Conservation (phyloP, 176 grass and related monocot genomes). For the Oryza rufipogon region DNA sequence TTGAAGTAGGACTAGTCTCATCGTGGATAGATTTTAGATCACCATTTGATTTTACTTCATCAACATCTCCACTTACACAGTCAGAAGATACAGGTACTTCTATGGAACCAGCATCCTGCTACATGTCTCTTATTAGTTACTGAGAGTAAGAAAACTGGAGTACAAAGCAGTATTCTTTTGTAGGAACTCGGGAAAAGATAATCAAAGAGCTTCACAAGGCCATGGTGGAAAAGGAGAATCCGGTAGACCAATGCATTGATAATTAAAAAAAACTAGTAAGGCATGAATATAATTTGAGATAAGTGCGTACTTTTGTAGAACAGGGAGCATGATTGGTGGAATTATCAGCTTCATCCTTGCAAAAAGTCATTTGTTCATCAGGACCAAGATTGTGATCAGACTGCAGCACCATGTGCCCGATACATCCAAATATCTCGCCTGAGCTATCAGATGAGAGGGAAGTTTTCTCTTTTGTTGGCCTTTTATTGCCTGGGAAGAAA, state of each 20-base stretch:
- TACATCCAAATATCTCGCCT: constrained; percentile 26
- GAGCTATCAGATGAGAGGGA: constrained; percentile 40
- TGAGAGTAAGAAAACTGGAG: constrained; percentile 19
- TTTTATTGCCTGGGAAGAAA: constrained; percentile 84
- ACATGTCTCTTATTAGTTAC: constrained; percentile 33
- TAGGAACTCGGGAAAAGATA: neutral
- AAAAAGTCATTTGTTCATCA: constrained; percentile 49
- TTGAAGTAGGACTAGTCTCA: constrained; percentile 78
- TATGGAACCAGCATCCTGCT: constrained; percentile 52
- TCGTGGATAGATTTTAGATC: constrained; percentile 41
- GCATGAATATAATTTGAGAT: constrained; percentile 23
- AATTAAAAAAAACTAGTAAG: constrained; percentile 16
- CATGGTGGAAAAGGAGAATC: constrained; percentile 9
- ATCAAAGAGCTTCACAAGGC: neutral
- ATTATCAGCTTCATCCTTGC: constrained; percentile 37
- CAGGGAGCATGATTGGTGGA: constrained; percentile 28
- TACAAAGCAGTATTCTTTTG: neutral
- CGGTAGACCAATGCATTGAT: neutral
- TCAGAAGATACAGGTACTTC: constrained; percentile 42
- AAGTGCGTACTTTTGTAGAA: constrained; percentile 46
- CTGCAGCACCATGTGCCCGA: constrained; percentile 31
- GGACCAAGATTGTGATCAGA: constrained; percentile 7
- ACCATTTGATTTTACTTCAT: constrained; percentile 41
- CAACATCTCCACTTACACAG: constrained; percentile 45
- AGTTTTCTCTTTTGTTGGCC: constrained; percentile 54